Percentiles rank a stretch among this genome's conserved stretches.
These are phyloP conservation scores for Gossypium sturtianum DNA, from an alignment of 345 rosid genomes.

Conservation along the genomic window DNA sequence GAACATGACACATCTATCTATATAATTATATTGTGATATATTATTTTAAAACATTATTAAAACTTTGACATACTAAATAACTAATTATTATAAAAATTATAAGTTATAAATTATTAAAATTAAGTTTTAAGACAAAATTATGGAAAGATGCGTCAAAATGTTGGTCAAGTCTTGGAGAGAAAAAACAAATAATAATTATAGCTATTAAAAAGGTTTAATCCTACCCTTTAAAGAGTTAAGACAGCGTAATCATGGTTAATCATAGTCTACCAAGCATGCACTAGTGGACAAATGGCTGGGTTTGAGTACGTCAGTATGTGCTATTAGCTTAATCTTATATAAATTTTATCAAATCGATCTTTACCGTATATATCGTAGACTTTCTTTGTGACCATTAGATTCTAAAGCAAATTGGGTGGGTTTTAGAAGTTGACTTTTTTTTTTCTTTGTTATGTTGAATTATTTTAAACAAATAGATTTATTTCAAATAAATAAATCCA, in stretches of 20 bases:
- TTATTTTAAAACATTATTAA: neutral
- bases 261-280: slow-evolving; percentile 11
- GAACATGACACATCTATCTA: no score
- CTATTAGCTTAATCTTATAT: neutral
- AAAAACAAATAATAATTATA: neutral
- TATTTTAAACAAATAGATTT: no score
- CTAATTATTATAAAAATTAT: neutral
- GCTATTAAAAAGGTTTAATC: neutral
- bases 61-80: no score
- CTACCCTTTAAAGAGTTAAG: neutral
- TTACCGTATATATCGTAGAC: neutral
- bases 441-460: no score
- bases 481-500: no score
- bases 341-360: neutral
- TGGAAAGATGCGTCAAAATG: neutral
- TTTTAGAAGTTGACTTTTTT: no score
- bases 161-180: neutral
- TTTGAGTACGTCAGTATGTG: neutral
- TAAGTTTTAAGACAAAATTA: neutral
- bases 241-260: slow-evolving; percentile 9
- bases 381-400: neutral
- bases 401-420: neutral
- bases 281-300: neutral
- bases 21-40: neutral
- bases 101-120: neutral